Base-by-base conservation (phyloP, 768 basidiomycete genomes). In the Vararia minispora region DNA sequence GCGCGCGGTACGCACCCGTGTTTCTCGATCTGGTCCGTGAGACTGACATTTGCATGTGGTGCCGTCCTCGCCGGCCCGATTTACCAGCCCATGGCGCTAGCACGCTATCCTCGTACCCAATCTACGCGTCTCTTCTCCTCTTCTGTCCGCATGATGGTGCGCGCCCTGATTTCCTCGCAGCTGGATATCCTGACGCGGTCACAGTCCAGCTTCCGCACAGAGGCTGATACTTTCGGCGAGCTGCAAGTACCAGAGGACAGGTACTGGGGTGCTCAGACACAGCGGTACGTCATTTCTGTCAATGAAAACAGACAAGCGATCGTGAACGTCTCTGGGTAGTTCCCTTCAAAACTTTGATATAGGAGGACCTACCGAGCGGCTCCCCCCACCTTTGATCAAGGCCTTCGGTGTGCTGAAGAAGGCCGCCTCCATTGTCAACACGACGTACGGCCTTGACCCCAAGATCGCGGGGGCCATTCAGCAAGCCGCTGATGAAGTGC, bases 261-360 rank as follows among this genome's bases (percentile, higher is more conserved):
- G 41, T 97, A 98, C 63, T 99, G 92, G 90, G 95, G 95, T 43
- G 92, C 92, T 13, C 95, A 98, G 62, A 99, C 95, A 11, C 94
- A 98, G 56, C 72, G 95, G 86, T 83, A 49, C 17, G 63, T 54
- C n/a, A 12, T 35, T 6, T 16, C 18, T 33, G 29, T 29, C 31
- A 26, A 16, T 42, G n/a, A 38, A 21, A 26, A 16, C 13, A n/a
- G 9, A 26, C 3, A 36, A 13, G 17, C 2, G 18, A 5, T 7
- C n/a, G 20, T 24, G 20, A 28, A 16, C 29, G 2, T 22, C 14
- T 4, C 49, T n/a, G n/a, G n/a, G n/a, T n/a, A 88, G 89, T 31
- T 94, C 90, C 14, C 67, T 98, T 44, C 85, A 92, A 60, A 99
- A 99, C 61, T 99, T 99, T 51, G 92, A 99, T 56, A 99, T 99